These are phyloP conservation scores for Phytophthora ramorum DNA, from an alignment of 352 stramenopile genomes.

Conservation along the genomic window DNA sequence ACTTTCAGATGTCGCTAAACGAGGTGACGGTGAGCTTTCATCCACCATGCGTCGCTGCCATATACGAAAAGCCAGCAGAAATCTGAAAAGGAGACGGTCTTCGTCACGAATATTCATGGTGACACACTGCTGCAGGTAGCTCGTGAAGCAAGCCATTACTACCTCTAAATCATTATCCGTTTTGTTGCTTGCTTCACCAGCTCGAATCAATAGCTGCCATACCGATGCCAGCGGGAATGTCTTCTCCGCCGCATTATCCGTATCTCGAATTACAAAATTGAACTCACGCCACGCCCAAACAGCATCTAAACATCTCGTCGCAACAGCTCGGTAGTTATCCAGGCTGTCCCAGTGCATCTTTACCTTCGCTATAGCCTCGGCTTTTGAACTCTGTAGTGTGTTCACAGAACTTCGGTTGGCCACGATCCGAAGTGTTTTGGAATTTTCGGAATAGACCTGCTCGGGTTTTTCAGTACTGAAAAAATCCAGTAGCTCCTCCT, in stretches of 20 bases:
- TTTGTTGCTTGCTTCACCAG: slow-evolving; percentile 28
- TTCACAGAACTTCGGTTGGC: slow-evolving; percentile 58
- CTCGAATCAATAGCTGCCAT: slow-evolving; percentile 43
- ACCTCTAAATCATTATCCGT: slow-evolving; percentile 27
- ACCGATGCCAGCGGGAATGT: slow-evolving; percentile 38
- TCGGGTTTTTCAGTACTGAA: slow-evolving; percentile 49
- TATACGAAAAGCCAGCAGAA: slow-evolving; percentile 48
- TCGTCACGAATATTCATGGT: slow-evolving; percentile 41
- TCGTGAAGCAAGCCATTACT: slow-evolving; percentile 30
- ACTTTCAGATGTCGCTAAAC: not conserved
- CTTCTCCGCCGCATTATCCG: not conserved
- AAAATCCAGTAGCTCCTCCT: slow-evolving; percentile 72
- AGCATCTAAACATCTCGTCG: slow-evolving; percentile 45
- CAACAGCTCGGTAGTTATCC: slow-evolving; percentile 28
- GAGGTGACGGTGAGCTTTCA: not conserved
- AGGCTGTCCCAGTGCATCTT: slow-evolving; percentile 34
- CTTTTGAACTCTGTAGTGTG: slow-evolving; percentile 53
- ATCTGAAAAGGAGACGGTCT: slow-evolving; percentile 41
- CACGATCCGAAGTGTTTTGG: slow-evolving; percentile 67
- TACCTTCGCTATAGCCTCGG: slow-evolving; percentile 47
- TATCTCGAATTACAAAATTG: slow-evolving; percentile 3
- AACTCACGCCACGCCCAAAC: slow-evolving; percentile 46
- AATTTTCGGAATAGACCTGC: slow-evolving; percentile 51
- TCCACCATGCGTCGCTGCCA: slow-evolving; percentile 35
- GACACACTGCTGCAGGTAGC: slow-evolving; percentile 23